phyloP scores from a whole-genome alignment of 2,329 filamentous ascomycete species.

The Sclerotiophoma versabilis region DNA sequence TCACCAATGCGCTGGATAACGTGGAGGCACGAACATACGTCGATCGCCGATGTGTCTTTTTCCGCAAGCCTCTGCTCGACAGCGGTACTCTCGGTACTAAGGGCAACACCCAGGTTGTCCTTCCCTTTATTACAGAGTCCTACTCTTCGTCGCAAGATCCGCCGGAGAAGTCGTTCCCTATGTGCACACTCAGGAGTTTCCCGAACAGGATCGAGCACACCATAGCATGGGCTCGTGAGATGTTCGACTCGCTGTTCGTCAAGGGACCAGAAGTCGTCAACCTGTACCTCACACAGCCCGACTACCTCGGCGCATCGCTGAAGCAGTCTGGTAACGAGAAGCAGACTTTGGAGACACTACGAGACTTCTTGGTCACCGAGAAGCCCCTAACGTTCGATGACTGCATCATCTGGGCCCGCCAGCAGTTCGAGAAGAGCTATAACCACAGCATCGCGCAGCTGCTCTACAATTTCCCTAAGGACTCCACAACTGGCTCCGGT shows the following conservation, averaged over 20 bases:
- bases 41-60: constrained; percentile 95
- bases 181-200: constrained; percentile 97
- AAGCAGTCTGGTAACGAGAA: constrained; percentile 97
- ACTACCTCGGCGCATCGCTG: constrained; percentile 84
- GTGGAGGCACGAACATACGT: constrained; percentile 97
- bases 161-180: constrained; percentile 97
- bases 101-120: constrained; percentile 95
- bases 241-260: constrained; percentile 93
- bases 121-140: constrained; percentile 91
- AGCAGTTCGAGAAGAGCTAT: constrained; percentile 95
- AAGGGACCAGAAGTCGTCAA: constrained; percentile 95
- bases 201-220: constrained; percentile 99
- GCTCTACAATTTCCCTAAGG: constrained; percentile 96
- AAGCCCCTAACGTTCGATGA: constrained; percentile 94
- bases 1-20: constrained; percentile 97
- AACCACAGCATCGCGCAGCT: constrained; percentile 96
- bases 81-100: constrained; percentile 98
- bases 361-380: constrained; percentile 88
- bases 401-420: constrained; percentile 93
- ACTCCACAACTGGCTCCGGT: constrained; percentile 84
- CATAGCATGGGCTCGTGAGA: constrained; percentile 95
- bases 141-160: constrained; percentile 98
- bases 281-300: constrained; percentile 87
- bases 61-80: constrained; percentile 94
- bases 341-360: constrained; percentile 86